Percentiles rank a stretch among this genome's conserved stretches.
Evolutionary conservation across 495 filamentous ascomycete genomes (phyloP).

Genomic region (Penicillium ochrochloron): DNA sequence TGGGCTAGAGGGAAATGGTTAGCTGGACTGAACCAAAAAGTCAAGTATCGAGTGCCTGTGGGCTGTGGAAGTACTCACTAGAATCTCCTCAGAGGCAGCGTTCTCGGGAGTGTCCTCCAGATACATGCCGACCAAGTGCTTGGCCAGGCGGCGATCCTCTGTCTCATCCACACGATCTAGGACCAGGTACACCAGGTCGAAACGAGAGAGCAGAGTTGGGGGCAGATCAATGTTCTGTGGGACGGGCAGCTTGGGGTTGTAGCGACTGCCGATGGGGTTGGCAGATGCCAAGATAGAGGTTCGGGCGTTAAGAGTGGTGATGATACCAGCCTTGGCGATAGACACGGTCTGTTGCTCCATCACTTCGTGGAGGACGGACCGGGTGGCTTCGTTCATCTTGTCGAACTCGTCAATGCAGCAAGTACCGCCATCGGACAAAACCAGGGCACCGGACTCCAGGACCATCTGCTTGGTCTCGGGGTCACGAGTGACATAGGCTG

Average conservation of each 20-base stretch:
- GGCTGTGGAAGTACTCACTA: conserved; percentile 59
- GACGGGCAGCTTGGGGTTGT: conserved; percentile 93
- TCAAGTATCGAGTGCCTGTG: neutral
- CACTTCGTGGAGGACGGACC: conserved; percentile 96
- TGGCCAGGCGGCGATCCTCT: conserved; percentile 82
- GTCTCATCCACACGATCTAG: conserved; percentile 91
- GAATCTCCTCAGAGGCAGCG: conserved; percentile 73
- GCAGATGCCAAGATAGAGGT: conserved; percentile 94
- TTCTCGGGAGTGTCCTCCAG: conserved; percentile 90
- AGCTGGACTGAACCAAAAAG: neutral
- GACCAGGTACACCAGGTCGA: conserved; percentile 95
- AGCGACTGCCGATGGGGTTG: conserved; percentile 96
- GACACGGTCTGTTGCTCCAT: conserved; percentile 99
- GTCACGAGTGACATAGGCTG: conserved; percentile 94
- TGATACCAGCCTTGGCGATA: conserved; percentile 98
- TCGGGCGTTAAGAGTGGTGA: conserved; percentile 94
- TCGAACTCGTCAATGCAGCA: conserved; percentile 99
- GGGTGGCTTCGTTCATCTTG: conserved; percentile 97
- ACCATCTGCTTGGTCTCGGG: conserved; percentile 94
- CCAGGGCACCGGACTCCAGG: conserved; percentile 93
- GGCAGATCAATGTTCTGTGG: conserved; percentile 98
- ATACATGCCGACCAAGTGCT: conserved; percentile 96
- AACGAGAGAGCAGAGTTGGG: conserved; percentile 90
- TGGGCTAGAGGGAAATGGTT: conserved; percentile 58
- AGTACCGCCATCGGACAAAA: conserved; percentile 93